These are phyloP conservation scores for Xylaria grammica DNA, from an alignment of 495 filamentous ascomycete species.

Conservation along the genomic window DNA sequence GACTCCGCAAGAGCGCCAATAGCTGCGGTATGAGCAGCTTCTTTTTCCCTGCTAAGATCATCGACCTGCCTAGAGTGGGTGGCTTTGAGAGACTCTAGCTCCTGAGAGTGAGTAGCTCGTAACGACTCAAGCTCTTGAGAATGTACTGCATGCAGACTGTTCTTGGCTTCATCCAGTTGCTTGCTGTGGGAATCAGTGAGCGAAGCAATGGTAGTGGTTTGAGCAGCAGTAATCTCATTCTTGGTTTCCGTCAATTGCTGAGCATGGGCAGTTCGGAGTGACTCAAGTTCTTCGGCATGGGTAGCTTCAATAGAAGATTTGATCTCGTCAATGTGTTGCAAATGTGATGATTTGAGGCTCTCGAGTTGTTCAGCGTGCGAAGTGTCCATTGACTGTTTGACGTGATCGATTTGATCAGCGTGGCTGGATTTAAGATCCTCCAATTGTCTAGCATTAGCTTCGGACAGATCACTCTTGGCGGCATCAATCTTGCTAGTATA, in stretches of 20 bases:
- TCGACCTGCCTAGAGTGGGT: slow-evolving; percentile 45
- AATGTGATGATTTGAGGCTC: slow-evolving; percentile 42
- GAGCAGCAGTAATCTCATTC: slow-evolving; percentile 33
- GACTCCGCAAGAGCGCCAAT: slow-evolving; percentile 9
- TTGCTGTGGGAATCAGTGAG: slow-evolving; percentile 9
- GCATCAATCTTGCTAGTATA: slow-evolving; percentile 38
- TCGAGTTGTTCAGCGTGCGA: slow-evolving; percentile 45
- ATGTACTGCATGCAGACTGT: slow-evolving; percentile 37
- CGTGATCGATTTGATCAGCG: slow-evolving; percentile 43
- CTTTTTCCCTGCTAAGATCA: slow-evolving; percentile 41
- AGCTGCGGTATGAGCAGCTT: slow-evolving; percentile 26
- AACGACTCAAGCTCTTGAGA: slow-evolving; percentile 43
- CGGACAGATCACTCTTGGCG: slow-evolving; percentile 48
- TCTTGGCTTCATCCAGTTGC: slow-evolving; percentile 27
- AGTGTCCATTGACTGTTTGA: slow-evolving; percentile 32
- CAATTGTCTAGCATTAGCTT: slow-evolving; percentile 49
- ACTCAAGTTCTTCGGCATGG: slow-evolving; percentile 40
- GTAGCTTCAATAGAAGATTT: slow-evolving; percentile 35
- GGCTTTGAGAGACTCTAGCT: slow-evolving; percentile 44
- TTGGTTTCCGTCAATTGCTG: slow-evolving; percentile 46
- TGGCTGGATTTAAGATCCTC: slow-evolving; percentile 50
- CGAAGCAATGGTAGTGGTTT: slow-evolving; percentile 22
- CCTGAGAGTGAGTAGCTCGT: slow-evolving; percentile 35
- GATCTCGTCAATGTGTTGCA: slow-evolving; percentile 36
- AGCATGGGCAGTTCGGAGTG: slow-evolving; percentile 43